phyloP scores from a whole-genome alignment of 2,329 filamentous ascomycete genomes.

The Colletotrichum graminicola region DNA sequence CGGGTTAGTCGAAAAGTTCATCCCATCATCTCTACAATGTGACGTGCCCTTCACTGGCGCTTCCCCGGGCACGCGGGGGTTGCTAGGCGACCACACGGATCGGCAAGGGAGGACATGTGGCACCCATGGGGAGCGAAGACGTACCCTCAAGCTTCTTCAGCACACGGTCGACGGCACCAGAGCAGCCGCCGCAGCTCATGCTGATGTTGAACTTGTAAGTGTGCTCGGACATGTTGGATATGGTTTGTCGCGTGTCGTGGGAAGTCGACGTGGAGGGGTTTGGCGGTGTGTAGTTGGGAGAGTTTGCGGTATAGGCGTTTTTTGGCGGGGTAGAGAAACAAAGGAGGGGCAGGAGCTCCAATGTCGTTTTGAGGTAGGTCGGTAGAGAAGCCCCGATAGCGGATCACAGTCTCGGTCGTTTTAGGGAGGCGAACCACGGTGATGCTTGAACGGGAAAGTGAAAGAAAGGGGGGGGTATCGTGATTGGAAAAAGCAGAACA shows the following conservation, averaged over 20 bases:
- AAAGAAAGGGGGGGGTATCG: constrained; percentile 14
- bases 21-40: neutral
- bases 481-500: neutral
- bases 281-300: constrained; percentile 29
- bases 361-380: neutral
- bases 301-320: constrained; percentile 32
- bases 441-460: neutral
- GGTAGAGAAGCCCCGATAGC: constrained; percentile 4
- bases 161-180: constrained; percentile 90
- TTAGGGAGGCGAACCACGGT: constrained; percentile 1
- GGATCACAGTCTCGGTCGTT: constrained; percentile 2
- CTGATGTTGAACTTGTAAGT: constrained; percentile 94
- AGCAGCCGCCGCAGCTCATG: constrained; percentile 98
- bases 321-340: constrained; percentile 40
- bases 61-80: neutral
- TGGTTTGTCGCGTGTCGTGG: constrained; percentile 20
- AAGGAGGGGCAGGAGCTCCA: constrained; percentile 38
- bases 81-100: neutral
- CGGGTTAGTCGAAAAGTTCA: neutral
- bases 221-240: constrained; percentile 78
- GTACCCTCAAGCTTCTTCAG: constrained; percentile 91
- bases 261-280: neutral
- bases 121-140: constrained; percentile 46
- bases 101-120: neutral
- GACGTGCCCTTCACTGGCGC: neutral